Conservation (phyloP, 2,329 filamentous ascomycete genomes). For the Verticillium dahliae region DNA sequence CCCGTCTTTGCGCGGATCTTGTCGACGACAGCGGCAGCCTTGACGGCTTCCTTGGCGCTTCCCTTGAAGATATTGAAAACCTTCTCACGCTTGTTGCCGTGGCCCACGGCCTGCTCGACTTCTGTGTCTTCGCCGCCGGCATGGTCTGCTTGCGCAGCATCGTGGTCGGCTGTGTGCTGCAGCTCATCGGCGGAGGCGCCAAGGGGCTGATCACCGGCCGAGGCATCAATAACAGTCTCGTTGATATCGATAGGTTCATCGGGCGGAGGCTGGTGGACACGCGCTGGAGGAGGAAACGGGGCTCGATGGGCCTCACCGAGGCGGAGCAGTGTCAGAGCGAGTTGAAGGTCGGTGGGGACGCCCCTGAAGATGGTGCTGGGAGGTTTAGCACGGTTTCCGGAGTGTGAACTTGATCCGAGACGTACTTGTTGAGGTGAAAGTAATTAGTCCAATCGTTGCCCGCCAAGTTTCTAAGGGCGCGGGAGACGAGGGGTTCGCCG, state of each 20-base stretch:
- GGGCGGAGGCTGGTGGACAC: not conserved
- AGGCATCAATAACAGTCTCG: not conserved
- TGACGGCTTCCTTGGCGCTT: conserved; percentile 3
- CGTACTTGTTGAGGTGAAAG: conserved; percentile 3
- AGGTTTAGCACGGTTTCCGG: not conserved
- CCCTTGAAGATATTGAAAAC: conserved; percentile 5
- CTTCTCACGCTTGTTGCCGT: conserved; percentile 1
- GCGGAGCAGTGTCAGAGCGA: conserved; percentile 59
- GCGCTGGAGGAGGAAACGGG: conserved; percentile 44
- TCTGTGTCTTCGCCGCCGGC: conserved; percentile 2
- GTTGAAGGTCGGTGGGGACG: conserved; percentile 63
- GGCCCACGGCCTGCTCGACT: not conserved
- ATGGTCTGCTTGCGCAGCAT: not conserved
- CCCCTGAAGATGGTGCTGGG: conserved; percentile 57
- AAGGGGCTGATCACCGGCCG: conserved; percentile 1
- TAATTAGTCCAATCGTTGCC: not conserved
- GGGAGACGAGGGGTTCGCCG: conserved; percentile 52
- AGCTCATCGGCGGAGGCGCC: not conserved
- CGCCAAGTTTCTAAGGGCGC: conserved; percentile 20
- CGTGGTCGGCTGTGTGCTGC: not conserved
- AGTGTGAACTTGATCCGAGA: not conserved
- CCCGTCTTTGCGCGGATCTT: conserved; percentile 6
- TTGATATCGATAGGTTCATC: not conserved
- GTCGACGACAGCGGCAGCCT: conserved; percentile 1
- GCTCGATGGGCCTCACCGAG: conserved; percentile 62